These are phyloP conservation scores for Carex cristatella DNA, from an alignment of 176 grass and related monocot genomes.

Conservation along the genomic window DNA sequence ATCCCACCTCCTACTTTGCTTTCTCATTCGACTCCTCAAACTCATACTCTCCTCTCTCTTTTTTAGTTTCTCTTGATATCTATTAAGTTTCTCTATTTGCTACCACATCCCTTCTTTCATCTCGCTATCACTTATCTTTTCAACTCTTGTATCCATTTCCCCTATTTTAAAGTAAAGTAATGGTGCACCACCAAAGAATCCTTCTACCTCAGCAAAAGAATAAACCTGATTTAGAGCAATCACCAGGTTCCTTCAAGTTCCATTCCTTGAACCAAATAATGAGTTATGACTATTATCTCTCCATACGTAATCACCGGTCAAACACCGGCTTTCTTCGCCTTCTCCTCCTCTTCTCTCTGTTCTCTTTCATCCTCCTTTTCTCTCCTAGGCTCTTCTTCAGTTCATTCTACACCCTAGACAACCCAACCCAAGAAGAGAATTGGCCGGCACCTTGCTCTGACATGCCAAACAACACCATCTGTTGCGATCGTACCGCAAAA, in stretches of 20 bases:
- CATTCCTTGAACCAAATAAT: constrained; percentile 14
- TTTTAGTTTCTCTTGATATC: neutral
- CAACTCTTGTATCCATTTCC: neutral
- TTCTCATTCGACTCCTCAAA: neutral
- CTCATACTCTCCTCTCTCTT: neutral
- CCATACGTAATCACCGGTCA: neutral
- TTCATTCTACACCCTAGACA: constrained; percentile 15
- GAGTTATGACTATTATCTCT: constrained; percentile 14
- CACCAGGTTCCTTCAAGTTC: constrained; percentile 18
- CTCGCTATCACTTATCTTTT: neutral
- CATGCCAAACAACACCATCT: constrained; percentile 21
- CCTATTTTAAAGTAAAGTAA: neutral
- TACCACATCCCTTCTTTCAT: neutral
- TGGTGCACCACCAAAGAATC: constrained; percentile 37
- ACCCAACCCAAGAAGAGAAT: neutral
- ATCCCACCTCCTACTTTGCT: neutral
- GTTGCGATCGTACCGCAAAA: constrained; percentile 33
- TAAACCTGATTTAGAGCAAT: neutral
- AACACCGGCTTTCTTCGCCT: constrained; percentile 16
- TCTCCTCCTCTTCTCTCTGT: constrained; percentile 18
- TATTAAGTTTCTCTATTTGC: neutral
- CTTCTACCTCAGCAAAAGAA: constrained; percentile 27
- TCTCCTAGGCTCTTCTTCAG: constrained; percentile 25
- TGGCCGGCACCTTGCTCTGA: constrained; percentile 1
- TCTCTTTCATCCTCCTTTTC: constrained; percentile 35